phyloP scores from a whole-genome alignment of 225 moss, liverwort and hornwort species.

The Neckera pumila region DNA sequence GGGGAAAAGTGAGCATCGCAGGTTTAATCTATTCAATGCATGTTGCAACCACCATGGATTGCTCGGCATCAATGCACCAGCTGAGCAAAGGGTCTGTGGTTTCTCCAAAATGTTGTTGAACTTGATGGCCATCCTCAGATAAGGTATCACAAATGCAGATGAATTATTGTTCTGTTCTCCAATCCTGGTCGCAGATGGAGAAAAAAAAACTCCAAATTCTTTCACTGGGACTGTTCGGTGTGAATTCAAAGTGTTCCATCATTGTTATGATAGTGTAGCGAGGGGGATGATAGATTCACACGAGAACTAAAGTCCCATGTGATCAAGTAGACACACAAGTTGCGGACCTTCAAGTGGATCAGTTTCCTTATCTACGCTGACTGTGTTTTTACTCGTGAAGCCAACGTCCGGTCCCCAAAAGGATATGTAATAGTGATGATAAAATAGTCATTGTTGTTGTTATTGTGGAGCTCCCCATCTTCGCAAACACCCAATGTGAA shows the following conservation, averaged over 20 bases:
- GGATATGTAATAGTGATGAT: no score
- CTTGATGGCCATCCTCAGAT: neutral
- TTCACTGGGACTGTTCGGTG: neutral
- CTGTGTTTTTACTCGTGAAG: neutral
- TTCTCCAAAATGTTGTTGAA: neutral
- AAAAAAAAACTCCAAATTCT: neutral
- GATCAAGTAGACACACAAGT: neutral
- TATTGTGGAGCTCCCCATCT: neutral
- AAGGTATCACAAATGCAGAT: neutral
- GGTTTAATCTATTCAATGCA: conserved; percentile 44
- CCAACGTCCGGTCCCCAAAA: accelerated
- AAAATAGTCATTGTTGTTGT: neutral
- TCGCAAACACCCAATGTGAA: neutral
- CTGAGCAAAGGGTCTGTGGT: neutral
- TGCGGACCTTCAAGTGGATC: neutral
- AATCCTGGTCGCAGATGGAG: accelerated
- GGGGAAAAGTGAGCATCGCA: neutral
- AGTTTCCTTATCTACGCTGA: neutral
- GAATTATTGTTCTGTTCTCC: neutral
- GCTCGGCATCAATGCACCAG: neutral
- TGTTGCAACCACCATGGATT: conserved; percentile 43
- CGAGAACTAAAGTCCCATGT: neutral
- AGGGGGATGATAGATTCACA: neutral
- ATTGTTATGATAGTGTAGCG: neutral
- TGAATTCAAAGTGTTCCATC: neutral